Evolutionary conservation across 169 alveolate genomes (phyloP).

Genomic region (Plasmodium reichenowi): DNA sequence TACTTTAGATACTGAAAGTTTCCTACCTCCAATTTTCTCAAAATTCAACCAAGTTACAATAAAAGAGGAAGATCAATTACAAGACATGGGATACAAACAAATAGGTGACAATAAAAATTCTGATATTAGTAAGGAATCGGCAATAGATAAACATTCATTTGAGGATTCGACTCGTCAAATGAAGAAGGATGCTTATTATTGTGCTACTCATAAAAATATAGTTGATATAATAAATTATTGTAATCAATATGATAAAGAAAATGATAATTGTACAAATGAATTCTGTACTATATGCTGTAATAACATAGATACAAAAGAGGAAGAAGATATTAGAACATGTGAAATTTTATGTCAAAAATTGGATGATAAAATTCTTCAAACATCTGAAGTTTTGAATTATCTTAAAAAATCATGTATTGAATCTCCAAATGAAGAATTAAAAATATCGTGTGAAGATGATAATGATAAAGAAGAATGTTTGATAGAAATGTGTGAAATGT

Average conservation of each 20-base stretch:
- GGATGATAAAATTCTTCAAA: slow-evolving; percentile 47
- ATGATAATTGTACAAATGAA: slow-evolving; percentile 41
- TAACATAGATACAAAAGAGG: slow-evolving; percentile 23
- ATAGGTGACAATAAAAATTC: neutral
- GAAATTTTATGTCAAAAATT: slow-evolving; percentile 40
- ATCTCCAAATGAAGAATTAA: slow-evolving; percentile 44
- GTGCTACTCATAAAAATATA: slow-evolving; percentile 74
- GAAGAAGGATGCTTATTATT: slow-evolving; percentile 22
- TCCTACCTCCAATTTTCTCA: slow-evolving; percentile 33
- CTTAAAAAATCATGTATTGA: slow-evolving; percentile 74
- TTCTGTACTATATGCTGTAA: slow-evolving; percentile 69
- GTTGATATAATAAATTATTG: slow-evolving; percentile 39
- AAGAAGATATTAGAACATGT: slow-evolving; percentile 48
- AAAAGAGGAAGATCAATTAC: slow-evolving; percentile 6
- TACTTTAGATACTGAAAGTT: slow-evolving; percentile 7
- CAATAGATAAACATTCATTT: slow-evolving; percentile 52
- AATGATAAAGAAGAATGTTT: slow-evolving; percentile 48
- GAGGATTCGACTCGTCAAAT: slow-evolving; percentile 8
- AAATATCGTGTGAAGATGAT: slow-evolving; percentile 44
- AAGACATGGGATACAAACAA: slow-evolving; percentile 7
- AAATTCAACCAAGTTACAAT: slow-evolving; percentile 40
- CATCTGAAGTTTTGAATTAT: slow-evolving; percentile 57
- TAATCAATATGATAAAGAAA: slow-evolving; percentile 30
- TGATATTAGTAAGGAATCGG: slow-evolving; percentile 4
- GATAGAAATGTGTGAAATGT: slow-evolving; percentile 75